These are phyloP conservation scores for Raphanus hybrid DNA, from an alignment of 441 rosid species.

Conservation along the genomic window DNA sequence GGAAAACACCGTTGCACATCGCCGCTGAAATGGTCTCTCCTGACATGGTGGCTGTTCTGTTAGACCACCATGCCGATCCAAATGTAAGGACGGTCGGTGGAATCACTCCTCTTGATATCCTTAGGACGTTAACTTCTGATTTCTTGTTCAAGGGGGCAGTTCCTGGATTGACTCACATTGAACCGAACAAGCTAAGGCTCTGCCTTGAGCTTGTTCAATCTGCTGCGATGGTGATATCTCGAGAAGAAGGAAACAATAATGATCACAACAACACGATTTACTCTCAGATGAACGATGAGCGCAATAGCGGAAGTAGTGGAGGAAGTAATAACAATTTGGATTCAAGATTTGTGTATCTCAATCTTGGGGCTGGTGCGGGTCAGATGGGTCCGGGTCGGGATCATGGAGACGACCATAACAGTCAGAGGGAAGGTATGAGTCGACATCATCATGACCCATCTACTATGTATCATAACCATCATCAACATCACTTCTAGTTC, in stretches of 20 bases:
- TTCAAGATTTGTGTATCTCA: conserved; percentile 86
- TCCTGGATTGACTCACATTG: conserved; percentile 92
- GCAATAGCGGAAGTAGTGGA: conserved; percentile 60
- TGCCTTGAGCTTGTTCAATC: conserved; percentile 98
- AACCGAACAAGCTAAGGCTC: conserved; percentile 92
- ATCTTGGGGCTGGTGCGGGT: conserved; percentile 81
- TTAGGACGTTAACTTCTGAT: conserved; percentile 95
- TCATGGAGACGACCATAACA: conserved; percentile 57
- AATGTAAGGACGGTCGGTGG: conserved; percentile 91
- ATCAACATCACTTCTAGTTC: conserved; percentile 56
- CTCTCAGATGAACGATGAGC: conserved; percentile 73
- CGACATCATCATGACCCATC: conserved; percentile 57
- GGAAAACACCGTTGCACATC: conserved; percentile 89
- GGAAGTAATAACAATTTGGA: conserved; percentile 74
- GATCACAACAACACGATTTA: conserved; percentile 57
- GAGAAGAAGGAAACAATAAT: conserved; percentile 84
- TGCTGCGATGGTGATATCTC: conserved; percentile 90
- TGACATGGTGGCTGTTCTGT: conserved; percentile 95
- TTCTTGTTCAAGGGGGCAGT: conserved; percentile 98
- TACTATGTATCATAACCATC: conserved; percentile 81
- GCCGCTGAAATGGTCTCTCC: conserved; percentile 99
- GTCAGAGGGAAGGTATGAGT: conserved; percentile 68
- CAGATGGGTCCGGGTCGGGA: conserved; percentile 69
- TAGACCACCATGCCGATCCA: conserved; percentile 98
- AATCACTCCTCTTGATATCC: conserved; percentile 89